These are phyloP conservation scores for Adenanthera pavonina DNA, from an alignment of 306 rosid species.

Conservation along the genomic window DNA sequence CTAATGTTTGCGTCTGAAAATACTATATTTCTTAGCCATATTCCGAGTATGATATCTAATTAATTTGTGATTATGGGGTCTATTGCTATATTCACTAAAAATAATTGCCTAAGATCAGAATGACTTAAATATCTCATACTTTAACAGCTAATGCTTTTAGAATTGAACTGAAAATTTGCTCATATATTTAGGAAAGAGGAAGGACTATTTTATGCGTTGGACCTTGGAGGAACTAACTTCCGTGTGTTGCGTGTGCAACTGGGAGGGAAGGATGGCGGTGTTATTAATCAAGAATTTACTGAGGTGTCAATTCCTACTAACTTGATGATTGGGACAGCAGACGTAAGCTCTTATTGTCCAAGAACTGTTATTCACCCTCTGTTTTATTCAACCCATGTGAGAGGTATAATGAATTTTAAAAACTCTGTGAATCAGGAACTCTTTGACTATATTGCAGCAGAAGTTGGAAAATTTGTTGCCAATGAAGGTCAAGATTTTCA, in stretches of 20 bases:
- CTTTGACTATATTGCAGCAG: constrained; percentile 83
- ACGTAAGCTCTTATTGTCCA: constrained; percentile 56
- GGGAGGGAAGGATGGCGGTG: constrained; percentile 74
- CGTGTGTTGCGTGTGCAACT: constrained; percentile 90
- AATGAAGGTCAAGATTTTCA: constrained; percentile 77
- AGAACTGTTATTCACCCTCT: neutral
- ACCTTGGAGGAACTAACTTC: constrained; percentile 98
- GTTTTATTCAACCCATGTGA: constrained; percentile 10
- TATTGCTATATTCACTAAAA: constrained; percentile 3
- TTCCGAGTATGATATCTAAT: neutral
- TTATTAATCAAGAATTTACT: constrained; percentile 63
- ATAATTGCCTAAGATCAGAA: neutral
- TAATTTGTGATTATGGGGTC: neutral
- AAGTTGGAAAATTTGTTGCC: constrained; percentile 80
- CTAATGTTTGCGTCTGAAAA: neutral
- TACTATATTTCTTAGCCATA: constrained; percentile 5
- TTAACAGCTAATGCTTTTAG: neutral
- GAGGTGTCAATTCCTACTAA: constrained; percentile 88
- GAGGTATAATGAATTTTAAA: constrained; percentile 40
- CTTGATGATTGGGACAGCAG: constrained; percentile 80
- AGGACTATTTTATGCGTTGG: constrained; percentile 90
- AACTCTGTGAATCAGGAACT: constrained; percentile 69
- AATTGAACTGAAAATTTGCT: constrained; percentile 2
- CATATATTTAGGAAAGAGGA: constrained; percentile 65
- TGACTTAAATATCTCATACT: neutral